Base-by-base conservation (phyloP, 768 basidiomycete species). In the Ramaria rubella region DNA sequence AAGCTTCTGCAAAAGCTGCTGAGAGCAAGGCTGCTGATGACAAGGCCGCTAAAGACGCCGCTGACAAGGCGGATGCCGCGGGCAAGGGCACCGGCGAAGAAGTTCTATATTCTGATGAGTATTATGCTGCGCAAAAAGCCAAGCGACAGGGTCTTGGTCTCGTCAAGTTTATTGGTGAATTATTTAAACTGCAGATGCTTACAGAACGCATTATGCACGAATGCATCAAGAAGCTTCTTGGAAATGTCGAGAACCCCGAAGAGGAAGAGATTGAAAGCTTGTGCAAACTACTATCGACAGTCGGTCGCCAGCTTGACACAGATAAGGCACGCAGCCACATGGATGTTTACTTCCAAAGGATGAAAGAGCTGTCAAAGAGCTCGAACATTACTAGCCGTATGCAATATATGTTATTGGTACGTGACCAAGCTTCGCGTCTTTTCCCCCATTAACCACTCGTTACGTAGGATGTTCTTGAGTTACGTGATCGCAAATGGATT, bases 161-260 rank as follows among this genome's bases (percentile, higher is more conserved):
- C 63, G 93, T 97, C 75, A 91, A 90, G 71, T 94, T 99, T 75
- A 97, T 98, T 61, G 94, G 95, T 61, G 95, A 99, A 73, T 77
- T 98, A 54, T 99, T 93, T 86, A 97, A 97, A 75, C 77, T 99
- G n/a, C 89, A 91, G 73, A 96, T 97, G 93, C 77, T 98, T 54
- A 94, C 93, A 48, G 92, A 94, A 74, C 86, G 92, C 63, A 95
- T 98, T 74, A 99, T 98, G 90, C 90, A 94, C 76, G 90, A 93
- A 72, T 99, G 95, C 77, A 85, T 97, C 68, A 92, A 93, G 81
- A 94, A 95, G 73, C 80, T 97, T 12, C 77, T 98, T 12, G 82
- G 86, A 54, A 97, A 99, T 67, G 87, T 95, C 57, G 86, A 92
- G 62, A 90, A 91, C 65, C 96, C 94, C 0, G 94, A 97, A 66